Evolutionary conservation across 352 stramenopile genomes (phyloP).

Genomic region (Phytophthora cactorum): DNA sequence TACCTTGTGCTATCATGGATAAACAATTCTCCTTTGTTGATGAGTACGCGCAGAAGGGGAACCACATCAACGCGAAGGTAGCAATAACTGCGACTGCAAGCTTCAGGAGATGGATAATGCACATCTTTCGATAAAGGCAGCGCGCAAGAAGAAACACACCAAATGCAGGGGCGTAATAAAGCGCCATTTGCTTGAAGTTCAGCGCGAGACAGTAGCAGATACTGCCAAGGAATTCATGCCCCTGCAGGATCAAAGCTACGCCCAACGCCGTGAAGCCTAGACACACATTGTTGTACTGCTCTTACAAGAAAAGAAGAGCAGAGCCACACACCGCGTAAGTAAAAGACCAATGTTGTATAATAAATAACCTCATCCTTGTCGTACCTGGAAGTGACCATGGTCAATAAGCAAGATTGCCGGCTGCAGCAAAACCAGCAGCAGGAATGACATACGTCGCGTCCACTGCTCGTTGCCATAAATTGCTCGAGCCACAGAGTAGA

Average conservation of each 20-base stretch:
- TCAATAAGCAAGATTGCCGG: constrained; percentile 96
- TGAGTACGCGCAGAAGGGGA: constrained; percentile 85
- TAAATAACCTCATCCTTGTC: neutral
- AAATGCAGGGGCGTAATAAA: constrained; percentile 97
- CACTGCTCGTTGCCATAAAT: constrained; percentile 61
- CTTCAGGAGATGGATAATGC: constrained; percentile 65
- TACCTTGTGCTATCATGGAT: constrained; percentile 74
- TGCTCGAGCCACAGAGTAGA: constrained; percentile 50
- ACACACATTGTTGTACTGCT: constrained; percentile 97
- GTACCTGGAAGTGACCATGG: constrained; percentile 98
- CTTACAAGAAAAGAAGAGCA: neutral
- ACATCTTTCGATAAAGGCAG: constrained; percentile 68
- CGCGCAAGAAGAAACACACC: constrained; percentile 93
- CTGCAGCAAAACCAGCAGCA: constrained; percentile 80
- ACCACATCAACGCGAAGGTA: constrained; percentile 92
- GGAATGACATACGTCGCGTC: constrained; percentile 65
- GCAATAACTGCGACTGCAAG: constrained; percentile 88
- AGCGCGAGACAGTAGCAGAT: constrained; percentile 93
- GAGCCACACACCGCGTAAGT: neutral
- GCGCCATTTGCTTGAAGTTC: constrained; percentile 99
- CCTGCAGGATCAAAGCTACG: constrained; percentile 70
- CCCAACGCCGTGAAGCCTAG: constrained; percentile 90
- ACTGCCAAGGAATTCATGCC: constrained; percentile 84
- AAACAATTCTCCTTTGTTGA: constrained; percentile 52
- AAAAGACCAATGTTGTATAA: constrained; percentile 1